These are phyloP conservation scores for Coffea eugenioides DNA, from an alignment of 257 asterid species.

Conservation along the genomic window DNA sequence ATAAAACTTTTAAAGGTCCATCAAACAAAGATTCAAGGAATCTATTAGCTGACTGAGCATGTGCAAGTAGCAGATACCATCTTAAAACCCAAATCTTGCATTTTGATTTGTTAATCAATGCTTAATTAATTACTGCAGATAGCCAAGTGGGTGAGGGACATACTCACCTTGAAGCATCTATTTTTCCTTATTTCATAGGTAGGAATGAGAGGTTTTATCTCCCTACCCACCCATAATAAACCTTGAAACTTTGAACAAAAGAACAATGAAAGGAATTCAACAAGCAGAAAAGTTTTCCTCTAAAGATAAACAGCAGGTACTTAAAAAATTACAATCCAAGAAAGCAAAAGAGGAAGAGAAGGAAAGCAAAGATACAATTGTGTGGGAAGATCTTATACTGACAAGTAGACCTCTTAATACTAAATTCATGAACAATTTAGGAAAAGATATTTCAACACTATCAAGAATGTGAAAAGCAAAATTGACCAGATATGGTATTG, in stretches of 20 bases:
- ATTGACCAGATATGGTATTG: background rate
- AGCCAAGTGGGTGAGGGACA: background rate
- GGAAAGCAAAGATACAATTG: background rate
- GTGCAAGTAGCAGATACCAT: too few relatives aligned
- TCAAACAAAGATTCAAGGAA: too few relatives aligned
- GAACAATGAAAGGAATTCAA: background rate
- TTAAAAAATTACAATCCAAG: background rate
- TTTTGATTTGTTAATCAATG: too few relatives aligned
- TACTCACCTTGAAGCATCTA: background rate
- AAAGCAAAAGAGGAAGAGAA: background rate
- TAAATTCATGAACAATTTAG: background rate
- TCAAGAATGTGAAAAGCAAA: background rate
- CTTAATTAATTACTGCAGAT: too few relatives aligned
- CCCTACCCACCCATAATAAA: background rate
- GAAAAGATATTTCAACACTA: background rate
- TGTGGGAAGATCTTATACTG: background rate
- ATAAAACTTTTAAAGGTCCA: too few relatives aligned
- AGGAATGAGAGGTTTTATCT: background rate
- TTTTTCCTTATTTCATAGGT: background rate
- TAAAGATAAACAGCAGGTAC: too few relatives aligned
- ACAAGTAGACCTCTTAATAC: background rate
- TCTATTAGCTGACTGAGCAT: too few relatives aligned
- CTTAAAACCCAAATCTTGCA: too few relatives aligned
- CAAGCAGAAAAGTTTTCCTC: background rate
- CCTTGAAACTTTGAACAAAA: background rate